Base-by-base conservation (phyloP, 345 rosid species). In the Linum lewisii region DNA sequence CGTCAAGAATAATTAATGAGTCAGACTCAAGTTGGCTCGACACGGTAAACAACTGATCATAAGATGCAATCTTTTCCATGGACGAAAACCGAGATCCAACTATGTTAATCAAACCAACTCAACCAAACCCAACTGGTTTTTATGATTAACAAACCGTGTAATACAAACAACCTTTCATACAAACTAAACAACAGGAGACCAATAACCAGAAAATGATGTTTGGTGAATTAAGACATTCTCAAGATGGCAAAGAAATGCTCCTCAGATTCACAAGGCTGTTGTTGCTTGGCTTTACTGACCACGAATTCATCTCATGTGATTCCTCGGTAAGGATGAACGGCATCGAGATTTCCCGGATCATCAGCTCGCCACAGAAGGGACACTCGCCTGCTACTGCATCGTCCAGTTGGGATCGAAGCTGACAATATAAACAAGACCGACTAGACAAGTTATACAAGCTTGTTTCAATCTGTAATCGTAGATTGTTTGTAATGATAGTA, bases 331-430 rank as follows among this genome's bases (percentile, higher is more conserved):
- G 69, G 45, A 93, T 74, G 64, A 89, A 93, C 51, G 97, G 86
- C 64, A 79, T 67, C 52, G 79, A 72, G 69, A 93, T 86, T 75
- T 93, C 94, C 20, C 76, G 65, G 73, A 93, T 87, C 93, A 93
- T 89, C 77, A 93, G 70, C 25, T 89, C 99, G 8, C 97, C 95
- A 59, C 99, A 93, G 64, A 89, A 93, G 2, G 99, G 97, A 65
- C 99, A 89, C 72, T 93, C 95, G 5, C 87, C 78, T 25, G 97
- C 97, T 63, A 89, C 81, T 70, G 95, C 99, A 75, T 87, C 97
- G 24, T 93, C 99, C 66, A 93, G 68, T 74, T 87, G 88, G 59
- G 94, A 79, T 16, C 94, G 90, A 44, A 89, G 94, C 97, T 93
- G 95, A 63, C 49, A 53, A 67, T 38, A 66, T 51, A 20, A 62